Percentiles rank a stretch among this genome's conserved stretches.
phyloP scores from a whole-genome alignment of 768 basidiomycete genomes.

The Coprinellus micaceus region DNA sequence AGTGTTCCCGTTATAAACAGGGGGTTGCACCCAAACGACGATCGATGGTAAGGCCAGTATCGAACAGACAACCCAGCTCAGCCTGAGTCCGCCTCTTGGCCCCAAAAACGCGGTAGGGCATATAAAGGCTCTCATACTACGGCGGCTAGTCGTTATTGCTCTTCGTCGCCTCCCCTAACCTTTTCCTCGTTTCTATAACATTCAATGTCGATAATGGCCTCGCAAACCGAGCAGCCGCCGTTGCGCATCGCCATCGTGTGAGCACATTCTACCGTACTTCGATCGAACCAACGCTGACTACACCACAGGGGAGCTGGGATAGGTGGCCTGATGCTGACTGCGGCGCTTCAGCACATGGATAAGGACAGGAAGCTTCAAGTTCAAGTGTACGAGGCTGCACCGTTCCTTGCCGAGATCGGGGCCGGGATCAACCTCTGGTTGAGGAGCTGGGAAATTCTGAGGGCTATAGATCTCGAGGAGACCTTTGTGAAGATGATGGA shows the following conservation, averaged over 20 bases:
- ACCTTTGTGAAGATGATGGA: conserved; percentile 12
- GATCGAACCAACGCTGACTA: background rate
- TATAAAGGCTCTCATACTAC: no score
- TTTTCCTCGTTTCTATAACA: background rate
- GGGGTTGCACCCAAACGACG: no score
- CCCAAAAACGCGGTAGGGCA: no score
- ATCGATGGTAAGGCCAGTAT: no score
- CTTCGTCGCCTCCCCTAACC: background rate
- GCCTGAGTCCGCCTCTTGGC: no score
- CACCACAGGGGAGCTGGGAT: conserved; percentile 38
- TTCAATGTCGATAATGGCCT: background rate
- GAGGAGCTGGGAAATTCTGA: conserved; percentile 14
- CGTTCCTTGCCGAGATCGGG: conserved; percentile 37
- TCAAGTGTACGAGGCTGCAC: conserved; percentile 41
- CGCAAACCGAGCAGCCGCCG: background rate
- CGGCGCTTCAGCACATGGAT: conserved; percentile 25
- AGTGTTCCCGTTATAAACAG: no score
- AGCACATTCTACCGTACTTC: background rate
- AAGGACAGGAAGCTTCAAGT: conserved; percentile 24
- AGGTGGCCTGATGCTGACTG: conserved; percentile 36
- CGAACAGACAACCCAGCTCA: no score
- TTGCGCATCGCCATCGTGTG: conserved; percentile 9
- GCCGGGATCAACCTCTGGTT: conserved; percentile 42
- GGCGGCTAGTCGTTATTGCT: no score
- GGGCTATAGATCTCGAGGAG: conserved; percentile 11